A percentile compares a stretch with the other conserved stretches of the same genome.
Evolutionary conservation across 352 stramenopile genomes (phyloP).

Genomic region (Chrysophaeum taylorii): DNA sequence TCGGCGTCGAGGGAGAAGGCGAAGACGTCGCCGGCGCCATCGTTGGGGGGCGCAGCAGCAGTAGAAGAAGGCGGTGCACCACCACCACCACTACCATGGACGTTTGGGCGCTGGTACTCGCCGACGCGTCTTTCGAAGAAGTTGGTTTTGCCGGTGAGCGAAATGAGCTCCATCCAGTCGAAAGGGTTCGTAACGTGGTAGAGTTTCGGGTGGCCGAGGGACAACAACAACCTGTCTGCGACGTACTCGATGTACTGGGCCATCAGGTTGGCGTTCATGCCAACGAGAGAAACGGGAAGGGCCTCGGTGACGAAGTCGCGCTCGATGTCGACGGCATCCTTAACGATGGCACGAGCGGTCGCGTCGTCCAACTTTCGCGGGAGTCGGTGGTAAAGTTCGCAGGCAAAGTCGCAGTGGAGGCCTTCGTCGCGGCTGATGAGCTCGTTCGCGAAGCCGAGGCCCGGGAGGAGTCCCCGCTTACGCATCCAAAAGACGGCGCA

Average conservation of each 20-base stretch:
- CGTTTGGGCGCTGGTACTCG: conserved; percentile 49
- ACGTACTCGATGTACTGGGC: conserved; percentile 60
- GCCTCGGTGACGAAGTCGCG: conserved; percentile 56
- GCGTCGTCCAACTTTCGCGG: conserved; percentile 34
- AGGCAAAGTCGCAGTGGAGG: conserved; percentile 59
- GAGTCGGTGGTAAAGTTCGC: conserved; percentile 51
- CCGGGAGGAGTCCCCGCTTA: conserved; percentile 57
- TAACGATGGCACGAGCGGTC: conserved; percentile 43
- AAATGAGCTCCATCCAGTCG: conserved; percentile 65
- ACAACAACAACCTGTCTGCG: conserved; percentile 46
- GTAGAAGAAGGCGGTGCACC: too few relatives aligned
- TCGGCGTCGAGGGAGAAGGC: too few relatives aligned
- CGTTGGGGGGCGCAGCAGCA: too few relatives aligned
- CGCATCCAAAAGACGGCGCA: conserved; percentile 64
- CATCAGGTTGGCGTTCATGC: conserved; percentile 61
- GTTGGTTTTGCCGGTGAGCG: conserved; percentile 60
- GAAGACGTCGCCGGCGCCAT: too few relatives aligned
- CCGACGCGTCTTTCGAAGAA: conserved; percentile 64
- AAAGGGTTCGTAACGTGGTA: conserved; percentile 55
- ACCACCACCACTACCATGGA: conserved; percentile 3
- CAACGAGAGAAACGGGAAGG: conserved; percentile 53
- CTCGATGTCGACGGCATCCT: conserved; percentile 52
- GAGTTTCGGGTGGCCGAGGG: conserved; percentile 43
- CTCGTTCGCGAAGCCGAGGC: conserved; percentile 57
- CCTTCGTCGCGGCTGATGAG: conserved; percentile 56